A percentile compares a stretch with the other conserved stretches of the same genome.
phyloP scores from a whole-genome alignment of 2,329 filamentous ascomycete species.

The Amauroascus niger region DNA sequence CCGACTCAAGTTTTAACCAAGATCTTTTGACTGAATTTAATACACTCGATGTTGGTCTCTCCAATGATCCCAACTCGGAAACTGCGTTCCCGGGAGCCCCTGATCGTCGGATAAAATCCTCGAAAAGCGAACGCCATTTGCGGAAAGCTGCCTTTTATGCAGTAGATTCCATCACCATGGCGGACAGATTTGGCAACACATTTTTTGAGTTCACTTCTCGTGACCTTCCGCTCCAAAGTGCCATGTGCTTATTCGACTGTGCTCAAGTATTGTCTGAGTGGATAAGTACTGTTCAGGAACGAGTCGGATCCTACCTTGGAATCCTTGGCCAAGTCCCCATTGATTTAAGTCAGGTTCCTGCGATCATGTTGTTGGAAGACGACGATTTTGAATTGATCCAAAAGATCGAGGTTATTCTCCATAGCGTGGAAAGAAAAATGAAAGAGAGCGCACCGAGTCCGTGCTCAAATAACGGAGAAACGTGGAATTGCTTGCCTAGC shows the following conservation, averaged over 20 bases:
- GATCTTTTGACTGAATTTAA: slow-evolving; percentile 32
- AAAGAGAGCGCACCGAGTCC: slow-evolving; percentile 44
- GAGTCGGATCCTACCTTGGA: slow-evolving; percentile 80
- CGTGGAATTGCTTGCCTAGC: slow-evolving; percentile 47
- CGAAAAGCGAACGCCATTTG: slow-evolving; percentile 74
- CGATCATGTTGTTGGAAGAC: slow-evolving; percentile 81
- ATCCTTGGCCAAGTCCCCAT: slow-evolving; percentile 75
- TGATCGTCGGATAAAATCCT: slow-evolving; percentile 39
- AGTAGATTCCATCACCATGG: slow-evolving; percentile 80
- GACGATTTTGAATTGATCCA: slow-evolving; percentile 78
- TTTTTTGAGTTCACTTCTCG: slow-evolving; percentile 75
- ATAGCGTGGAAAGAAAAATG: slow-evolving; percentile 70
- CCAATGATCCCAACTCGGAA: slow-evolving; percentile 30
- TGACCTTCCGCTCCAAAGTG: slow-evolving; percentile 80
- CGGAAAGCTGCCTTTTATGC: slow-evolving; percentile 94
- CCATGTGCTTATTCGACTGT: slow-evolving; percentile 88
- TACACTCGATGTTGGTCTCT: slow-evolving; percentile 30
- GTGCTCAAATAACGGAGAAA: slow-evolving; percentile 22
- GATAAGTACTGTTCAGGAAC: slow-evolving; percentile 85
- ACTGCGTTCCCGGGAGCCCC: slow-evolving; percentile 25
- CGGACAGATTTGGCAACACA: slow-evolving; percentile 73
- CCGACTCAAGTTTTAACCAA: slow-evolving; percentile 24
- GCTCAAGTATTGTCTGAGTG: slow-evolving; percentile 90
- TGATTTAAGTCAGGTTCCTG: slow-evolving; percentile 69
- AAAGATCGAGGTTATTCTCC: slow-evolving; percentile 71